Evolutionary conservation across 805 yeast genomes (phyloP), one percentile per base, ranked within the genome.

Genomic region (Myxozyma monticola): DNA sequence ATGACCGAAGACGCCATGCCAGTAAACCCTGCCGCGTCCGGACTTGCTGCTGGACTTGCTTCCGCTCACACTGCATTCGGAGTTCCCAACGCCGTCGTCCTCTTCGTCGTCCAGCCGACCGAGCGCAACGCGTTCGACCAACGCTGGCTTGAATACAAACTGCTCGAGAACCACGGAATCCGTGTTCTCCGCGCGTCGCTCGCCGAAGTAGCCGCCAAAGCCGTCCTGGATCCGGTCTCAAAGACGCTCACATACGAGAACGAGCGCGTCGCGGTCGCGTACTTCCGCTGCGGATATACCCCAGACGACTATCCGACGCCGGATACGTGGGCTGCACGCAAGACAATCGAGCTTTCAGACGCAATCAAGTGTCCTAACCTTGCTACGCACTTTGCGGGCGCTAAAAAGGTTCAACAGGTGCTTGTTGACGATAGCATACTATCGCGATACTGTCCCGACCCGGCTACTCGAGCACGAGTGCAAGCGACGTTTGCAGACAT

Each of bases 71-170:
- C 65, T 25, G 72, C 78, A 43, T 90, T 88, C 62, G 64, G 61
- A 17, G 61, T 15, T 5, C 61, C 61, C n/a, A 51, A 49, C 3
- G 60, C 68, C 24, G 60, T 68, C n/a, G 80, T 93, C 0, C 71
- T 90, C 35, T 81, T 90, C 59, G 79, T 93, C 20, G 86, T 86
- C 1, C 98, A 93, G 67, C 83, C 87, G 5, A 77, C 77, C 38
- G 99, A 93, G 68, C 75, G 93, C 56, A 93, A 93, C 66, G 84
- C 87, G 24, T 85, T 88, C 68, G 99, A 93, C 69, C 99, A 93
- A 70, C 80, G 96, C 62, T 78, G 80, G 30, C 65, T 93, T 36
- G 98, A 93, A 65, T 87, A 80, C 62, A 75, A 78, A 24, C 72
- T 93, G 37, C 70, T 84, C 59, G 68, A 74, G 9, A 65, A 74